These are phyloP conservation scores for Globomyces pollinis-pini DNA, from an alignment of 192 early-diverging fungal genomes.

Conservation along the genomic window DNA sequence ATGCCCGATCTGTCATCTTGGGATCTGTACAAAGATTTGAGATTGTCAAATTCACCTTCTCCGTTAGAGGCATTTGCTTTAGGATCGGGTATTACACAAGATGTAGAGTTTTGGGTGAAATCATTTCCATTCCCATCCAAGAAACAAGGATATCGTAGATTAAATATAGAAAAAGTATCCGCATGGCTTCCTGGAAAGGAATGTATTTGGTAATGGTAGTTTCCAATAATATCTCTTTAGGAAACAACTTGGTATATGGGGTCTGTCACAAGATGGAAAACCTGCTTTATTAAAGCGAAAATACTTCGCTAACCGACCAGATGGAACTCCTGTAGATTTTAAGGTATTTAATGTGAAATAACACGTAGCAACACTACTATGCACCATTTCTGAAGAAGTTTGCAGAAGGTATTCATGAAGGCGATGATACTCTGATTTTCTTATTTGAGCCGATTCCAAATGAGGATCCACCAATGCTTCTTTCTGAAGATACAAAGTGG, in stretches of 20 bases:
- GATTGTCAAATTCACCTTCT: slow-evolving; percentile 62
- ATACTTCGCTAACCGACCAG: slow-evolving; percentile 59
- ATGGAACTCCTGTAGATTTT: slow-evolving; percentile 52
- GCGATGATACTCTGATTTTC: slow-evolving; percentile 40
- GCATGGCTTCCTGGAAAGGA: slow-evolving; percentile 54
- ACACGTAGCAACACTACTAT: slow-evolving; percentile 64
- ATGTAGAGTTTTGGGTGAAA: slow-evolving; percentile 67
- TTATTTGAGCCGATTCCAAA: slow-evolving; percentile 83
- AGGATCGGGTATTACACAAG: slow-evolving; percentile 59
- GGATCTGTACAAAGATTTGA: slow-evolving; percentile 56
- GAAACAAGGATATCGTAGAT: slow-evolving; percentile 36
- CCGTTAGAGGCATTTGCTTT: slow-evolving; percentile 72
- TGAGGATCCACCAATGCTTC: slow-evolving; percentile 44
- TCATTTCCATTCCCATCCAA: slow-evolving; percentile 70
- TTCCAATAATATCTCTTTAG: slow-evolving; percentile 18
- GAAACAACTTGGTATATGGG: slow-evolving; percentile 71
- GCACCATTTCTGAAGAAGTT: slow-evolving; percentile 64
- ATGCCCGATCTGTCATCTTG: slow-evolving; percentile 48
- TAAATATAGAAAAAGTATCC: slow-evolving; percentile 51
- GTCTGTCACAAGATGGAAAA: slow-evolving; percentile 36
- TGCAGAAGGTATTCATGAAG: slow-evolving; percentile 52
- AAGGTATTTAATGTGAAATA: no score
- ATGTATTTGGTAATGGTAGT: slow-evolving; percentile 63
- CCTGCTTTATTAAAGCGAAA: slow-evolving; percentile 45
- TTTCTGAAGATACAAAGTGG: slow-evolving; percentile 19